Evolutionary conservation across 805 yeast genomes (phyloP).

Genomic region (Starmerella stellata): DNA sequence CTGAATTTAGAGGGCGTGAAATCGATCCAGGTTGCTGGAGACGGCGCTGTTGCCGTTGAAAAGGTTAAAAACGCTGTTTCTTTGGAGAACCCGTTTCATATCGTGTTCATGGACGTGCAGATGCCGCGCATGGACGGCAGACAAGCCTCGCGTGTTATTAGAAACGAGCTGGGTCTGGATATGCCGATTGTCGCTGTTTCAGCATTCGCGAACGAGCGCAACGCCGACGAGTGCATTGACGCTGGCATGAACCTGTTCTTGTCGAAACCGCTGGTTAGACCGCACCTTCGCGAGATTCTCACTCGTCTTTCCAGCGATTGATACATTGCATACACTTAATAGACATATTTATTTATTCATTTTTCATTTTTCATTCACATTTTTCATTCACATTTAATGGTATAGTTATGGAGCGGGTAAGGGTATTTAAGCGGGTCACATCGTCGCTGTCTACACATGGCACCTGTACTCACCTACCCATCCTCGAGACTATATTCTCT

Average conservation of each 20-base stretch:
- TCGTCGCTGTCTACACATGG: no score
- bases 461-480: no score
- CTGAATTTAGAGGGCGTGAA: conserved; percentile 61
- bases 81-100: conserved; percentile 30
- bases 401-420: no score
- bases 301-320: conserved; percentile 7
- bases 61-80: conserved; percentile 33
- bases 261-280: conserved; percentile 44
- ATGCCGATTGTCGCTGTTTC: conserved; percentile 85
- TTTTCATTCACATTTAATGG: no score
- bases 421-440: no score
- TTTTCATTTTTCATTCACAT: no score
- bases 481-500: no score
- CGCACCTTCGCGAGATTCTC: conserved; percentile 18
- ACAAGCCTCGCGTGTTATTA: conserved; percentile 56
- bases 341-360: neutral
- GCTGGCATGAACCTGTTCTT: conserved; percentile 90
- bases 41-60: conserved; percentile 78
- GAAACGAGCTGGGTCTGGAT: conserved; percentile 39
- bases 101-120: conserved; percentile 91
- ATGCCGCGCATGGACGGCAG: conserved; percentile 92
- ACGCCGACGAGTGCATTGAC: conserved; percentile 63
- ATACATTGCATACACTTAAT: neutral
- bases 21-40: conserved; percentile 61
- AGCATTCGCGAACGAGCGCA: conserved; percentile 86